These are phyloP conservation scores for Graphilbum fragrans DNA, from an alignment of 2,329 filamentous ascomycete species.

Conservation along the genomic window DNA sequence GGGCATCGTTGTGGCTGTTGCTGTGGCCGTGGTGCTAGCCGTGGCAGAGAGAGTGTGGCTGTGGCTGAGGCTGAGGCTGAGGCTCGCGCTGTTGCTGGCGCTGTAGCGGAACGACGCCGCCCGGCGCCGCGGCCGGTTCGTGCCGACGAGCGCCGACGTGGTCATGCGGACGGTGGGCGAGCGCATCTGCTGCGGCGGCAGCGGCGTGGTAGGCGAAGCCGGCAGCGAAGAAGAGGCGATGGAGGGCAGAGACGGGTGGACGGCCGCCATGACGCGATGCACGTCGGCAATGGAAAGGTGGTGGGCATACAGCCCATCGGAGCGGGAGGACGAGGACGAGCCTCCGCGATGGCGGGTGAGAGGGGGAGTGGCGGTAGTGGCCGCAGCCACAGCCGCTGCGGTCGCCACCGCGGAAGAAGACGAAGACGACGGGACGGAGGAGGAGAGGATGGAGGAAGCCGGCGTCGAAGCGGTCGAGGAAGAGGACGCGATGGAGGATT, in stretches of 20 bases:
- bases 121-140: slow-evolving; percentile 58
- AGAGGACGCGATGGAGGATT: neutral
- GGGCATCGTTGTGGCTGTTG: neutral
- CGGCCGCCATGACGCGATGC: slow-evolving; percentile 65
- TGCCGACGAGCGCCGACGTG: slow-evolving; percentile 37
- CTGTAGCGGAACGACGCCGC: slow-evolving; percentile 59
- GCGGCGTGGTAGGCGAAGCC: slow-evolving; percentile 77
- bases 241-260: neutral
- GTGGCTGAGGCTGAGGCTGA: neutral
- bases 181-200: slow-evolving; percentile 51
- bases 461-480: neutral
- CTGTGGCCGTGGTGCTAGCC: neutral
- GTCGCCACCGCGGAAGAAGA: too few species aligned
- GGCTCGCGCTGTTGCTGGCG: neutral
- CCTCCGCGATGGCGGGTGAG: too few species aligned
- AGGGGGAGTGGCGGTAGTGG: slow-evolving; percentile 2
- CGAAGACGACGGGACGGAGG: too few species aligned
- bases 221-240: slow-evolving; percentile 58
- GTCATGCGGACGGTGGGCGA: slow-evolving; percentile 40
- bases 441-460: too few species aligned
- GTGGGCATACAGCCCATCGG: slow-evolving; percentile 22
- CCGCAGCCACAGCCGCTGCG: neutral
- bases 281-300: slow-evolving; percentile 70
- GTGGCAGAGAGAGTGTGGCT: neutral
- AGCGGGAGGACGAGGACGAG: slow-evolving; percentile 1